These are phyloP conservation scores for Aspergillus sp. DNA, from an alignment of 2,329 filamentous ascomycete species.

Conservation along the genomic window DNA sequence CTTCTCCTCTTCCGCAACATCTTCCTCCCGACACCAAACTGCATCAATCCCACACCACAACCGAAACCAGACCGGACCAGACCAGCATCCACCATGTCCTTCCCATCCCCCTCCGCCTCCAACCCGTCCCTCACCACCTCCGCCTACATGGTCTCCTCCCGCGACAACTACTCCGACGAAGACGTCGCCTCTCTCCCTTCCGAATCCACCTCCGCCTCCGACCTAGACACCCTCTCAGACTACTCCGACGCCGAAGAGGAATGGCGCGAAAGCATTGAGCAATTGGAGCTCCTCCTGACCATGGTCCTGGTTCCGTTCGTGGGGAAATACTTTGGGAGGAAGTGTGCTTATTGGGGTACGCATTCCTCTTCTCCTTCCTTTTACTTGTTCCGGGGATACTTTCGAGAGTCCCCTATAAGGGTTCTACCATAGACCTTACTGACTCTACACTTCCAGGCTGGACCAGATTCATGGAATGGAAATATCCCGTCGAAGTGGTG, in stretches of 20 bases:
- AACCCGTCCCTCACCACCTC: conserved; percentile 39
- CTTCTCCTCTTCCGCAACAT: neutral
- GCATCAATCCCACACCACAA: neutral
- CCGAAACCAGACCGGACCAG: neutral
- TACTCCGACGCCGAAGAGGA: conserved; percentile 87
- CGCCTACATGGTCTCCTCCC: conserved; percentile 40
- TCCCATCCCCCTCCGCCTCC: conserved; percentile 27
- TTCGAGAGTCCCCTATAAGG: neutral
- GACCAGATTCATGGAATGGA: conserved; percentile 93
- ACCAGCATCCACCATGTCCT: conserved; percentile 27
- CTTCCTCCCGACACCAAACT: neutral
- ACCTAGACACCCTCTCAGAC: conserved; percentile 48
- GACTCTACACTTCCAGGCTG: conserved; percentile 62
- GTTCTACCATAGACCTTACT: neutral
- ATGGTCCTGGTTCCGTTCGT: conserved; percentile 94
- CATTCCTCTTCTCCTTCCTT: neutral
- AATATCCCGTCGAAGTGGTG: conserved; percentile 76
- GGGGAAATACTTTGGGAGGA: conserved; percentile 92
- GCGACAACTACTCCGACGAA: conserved; percentile 33
- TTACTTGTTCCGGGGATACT: too few species aligned
- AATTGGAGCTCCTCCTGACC: conserved; percentile 86
- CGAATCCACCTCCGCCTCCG: conserved; percentile 39
- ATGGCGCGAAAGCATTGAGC: conserved; percentile 92
- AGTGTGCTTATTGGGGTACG: conserved; percentile 93
- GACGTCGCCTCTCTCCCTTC: conserved; percentile 46